Percentiles rank a stretch among this genome's conserved stretches.
These are phyloP conservation scores for Penicillium coprophilum DNA, from an alignment of 495 filamentous ascomycete genomes.

Conservation along the genomic window DNA sequence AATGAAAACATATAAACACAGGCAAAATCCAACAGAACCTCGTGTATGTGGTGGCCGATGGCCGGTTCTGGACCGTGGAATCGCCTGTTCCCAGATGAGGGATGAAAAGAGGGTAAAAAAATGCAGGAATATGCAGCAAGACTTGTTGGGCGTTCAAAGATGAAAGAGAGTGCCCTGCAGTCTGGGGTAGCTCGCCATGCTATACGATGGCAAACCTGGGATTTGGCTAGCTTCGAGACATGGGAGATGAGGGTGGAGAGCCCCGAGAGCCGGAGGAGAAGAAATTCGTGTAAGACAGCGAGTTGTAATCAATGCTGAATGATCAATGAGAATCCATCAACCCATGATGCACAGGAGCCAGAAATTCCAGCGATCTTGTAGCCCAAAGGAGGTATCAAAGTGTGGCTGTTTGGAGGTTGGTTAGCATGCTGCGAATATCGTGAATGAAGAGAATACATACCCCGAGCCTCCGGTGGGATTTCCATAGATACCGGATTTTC, in stretches of 20 bases:
- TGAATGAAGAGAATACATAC: slow-evolving; percentile 52
- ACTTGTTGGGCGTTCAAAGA: not conserved
- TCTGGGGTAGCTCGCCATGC: not conserved
- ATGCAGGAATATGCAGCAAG: slow-evolving; percentile 3
- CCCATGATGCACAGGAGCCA: slow-evolving; percentile 76
- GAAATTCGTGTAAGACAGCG: not conserved
- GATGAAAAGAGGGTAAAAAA: slow-evolving; percentile 9
- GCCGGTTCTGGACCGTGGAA: slow-evolving; percentile 9
- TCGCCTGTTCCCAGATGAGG: slow-evolving; percentile 4
- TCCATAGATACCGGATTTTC: slow-evolving; percentile 82
- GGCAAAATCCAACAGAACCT: slow-evolving; percentile 12
- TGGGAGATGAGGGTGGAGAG: not conserved
- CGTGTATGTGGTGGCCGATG: slow-evolving; percentile 21
- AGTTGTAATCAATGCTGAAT: slow-evolving; percentile 58
- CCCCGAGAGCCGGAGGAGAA: not conserved
- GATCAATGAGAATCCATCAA: slow-evolving; percentile 88
- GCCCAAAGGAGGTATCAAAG: slow-evolving; percentile 83
- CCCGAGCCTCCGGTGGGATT: slow-evolving; percentile 77
- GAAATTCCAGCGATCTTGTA: slow-evolving; percentile 86
- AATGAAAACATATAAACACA: slow-evolving; percentile 25
- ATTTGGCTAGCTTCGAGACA: not conserved
- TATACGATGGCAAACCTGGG: not conserved
- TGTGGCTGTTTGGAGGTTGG: slow-evolving; percentile 58
- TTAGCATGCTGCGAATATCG: slow-evolving; percentile 20
- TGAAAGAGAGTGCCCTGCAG: not conserved